Evolutionary conservation across 2,329 filamentous ascomycete genomes (phyloP), one percentile per base, ranked within the genome.

Genomic region (Colletotrichum limetticola): DNA sequence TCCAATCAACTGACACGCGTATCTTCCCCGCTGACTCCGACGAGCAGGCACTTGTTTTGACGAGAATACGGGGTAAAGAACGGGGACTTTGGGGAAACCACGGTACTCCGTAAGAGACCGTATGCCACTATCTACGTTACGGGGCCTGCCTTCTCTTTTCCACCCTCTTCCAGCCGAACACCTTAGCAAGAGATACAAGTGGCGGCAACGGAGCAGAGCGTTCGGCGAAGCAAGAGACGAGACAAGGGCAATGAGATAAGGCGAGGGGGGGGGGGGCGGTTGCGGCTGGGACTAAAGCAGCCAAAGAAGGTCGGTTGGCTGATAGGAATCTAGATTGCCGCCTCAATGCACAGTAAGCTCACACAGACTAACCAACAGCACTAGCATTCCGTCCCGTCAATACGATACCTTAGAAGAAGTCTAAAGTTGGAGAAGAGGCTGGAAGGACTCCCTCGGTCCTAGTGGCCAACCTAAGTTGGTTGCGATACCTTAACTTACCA

Each of bases 1-100:
- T 30, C 66, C 66, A 62, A 68, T 68, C 30, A 61, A 26, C n/a
- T n/a, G 66, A 32, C 46, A 53, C 11, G 32, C 66, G 58, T 61
- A 61, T 30, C 28, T 26, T 55, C 30, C 16, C 22, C 57, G 62
- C 62, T 19, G 62, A 53, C 49, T 56, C 55, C 28, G 14, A 58
- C 55, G 42, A 32, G 46, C 42, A 53, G 60, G 55, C 42, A 62
- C 19, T 26, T 53, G 19, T 53, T n/a, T 55, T 28, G 46, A 35
- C 30, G 30, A 35, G 22, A 64, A 56, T 22, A 56, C 61, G 22
- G 61, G 52, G 62, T 37, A 28, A 37, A 37, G 16, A 28, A 49
- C 42, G 42, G 42, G 42, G 42, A 22, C 19, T 49, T 49, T n/a
- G 42, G 16, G 42, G 42, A 22, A 32, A 28, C 30, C 37, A 22